Evolutionary conservation across 2,329 filamentous ascomycete species (phyloP), one percentile per base, ranked within the genome.

Genomic region (Trichoderma polysporum): DNA sequence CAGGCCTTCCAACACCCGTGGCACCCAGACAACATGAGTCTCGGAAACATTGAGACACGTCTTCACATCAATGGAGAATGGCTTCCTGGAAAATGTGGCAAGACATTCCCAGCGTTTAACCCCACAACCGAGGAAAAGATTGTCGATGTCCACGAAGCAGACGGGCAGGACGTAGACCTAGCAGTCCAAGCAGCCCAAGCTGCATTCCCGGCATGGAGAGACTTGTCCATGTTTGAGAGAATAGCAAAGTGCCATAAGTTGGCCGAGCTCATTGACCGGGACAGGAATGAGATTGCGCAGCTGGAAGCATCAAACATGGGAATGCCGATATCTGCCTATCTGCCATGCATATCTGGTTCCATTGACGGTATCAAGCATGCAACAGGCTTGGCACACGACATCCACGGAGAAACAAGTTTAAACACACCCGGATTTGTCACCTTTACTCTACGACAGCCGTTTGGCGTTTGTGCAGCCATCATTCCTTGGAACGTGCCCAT

Each of bases 401-500:
- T 82, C 29, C 79, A 82, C 69, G 83, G 84, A 25, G 76, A 79
- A 58, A 78, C 81, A 1, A 81, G 79, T 60, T 71, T 85, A 33
- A 81, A 84, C 71, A 84, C 81, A 0, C 83, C 83, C 0, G 82
- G 82, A 4, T 78, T 78, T 66, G 69, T 85, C 15, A 81, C 74
- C 62, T 73, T 85, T 74, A 81, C 81, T 17, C 70, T 83, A 0
- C 78, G 92, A 91, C 79, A 92, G 74, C 90, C 90, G 1, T 79
- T 92, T 39, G 90, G 90, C 49, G 90, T 92, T 0, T 90, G 89
- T 68, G 90, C 84, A 1, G 81, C 82, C 74, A 91, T 92, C 65
- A 91, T 91, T 63, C 89, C 90, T 0, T 92, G 90, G 90, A 92
- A 93, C 75, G 91, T 88, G 69, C 90, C 90, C 87, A 66, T 59